A percentile compares a stretch with the other conserved stretches of the same genome.
Evolutionary conservation across 2,329 filamentous ascomycete genomes (phyloP).

Genomic region (Aspergillus transmontanensis): DNA sequence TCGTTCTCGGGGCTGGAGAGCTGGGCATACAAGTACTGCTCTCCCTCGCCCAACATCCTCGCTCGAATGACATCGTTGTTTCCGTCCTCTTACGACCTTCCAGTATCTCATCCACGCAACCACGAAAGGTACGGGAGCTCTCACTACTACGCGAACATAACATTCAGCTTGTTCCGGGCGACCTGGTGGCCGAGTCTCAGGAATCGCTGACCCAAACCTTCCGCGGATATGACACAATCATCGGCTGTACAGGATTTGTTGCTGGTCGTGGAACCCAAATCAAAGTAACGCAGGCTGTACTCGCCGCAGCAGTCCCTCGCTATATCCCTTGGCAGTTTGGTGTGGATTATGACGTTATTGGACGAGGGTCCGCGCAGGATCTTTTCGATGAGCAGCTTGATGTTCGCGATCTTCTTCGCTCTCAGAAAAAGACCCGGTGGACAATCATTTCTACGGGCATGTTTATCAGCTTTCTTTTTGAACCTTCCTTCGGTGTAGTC

Average conservation of each 20-base stretch:
- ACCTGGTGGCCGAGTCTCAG: constrained; percentile 41
- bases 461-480: constrained; percentile 72
- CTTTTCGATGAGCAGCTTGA: constrained; percentile 69
- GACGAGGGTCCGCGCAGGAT: constrained; percentile 60
- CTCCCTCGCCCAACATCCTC: constrained; percentile 52
- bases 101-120: constrained; percentile 39
- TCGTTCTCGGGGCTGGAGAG: constrained; percentile 69
- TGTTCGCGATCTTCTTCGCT: constrained; percentile 57
- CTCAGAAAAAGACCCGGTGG: constrained; percentile 57
- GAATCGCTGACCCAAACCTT: constrained; percentile 49
- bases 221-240: constrained; percentile 43
- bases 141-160: constrained; percentile 13
- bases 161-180: constrained; percentile 48
- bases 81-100: constrained; percentile 58
- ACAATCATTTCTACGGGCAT: constrained; percentile 68
- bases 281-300: constrained; percentile 59
- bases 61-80: constrained; percentile 41
- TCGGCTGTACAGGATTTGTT: constrained; percentile 65
- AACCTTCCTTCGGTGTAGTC: constrained; percentile 64
- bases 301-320: constrained; percentile 53
- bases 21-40: constrained; percentile 61
- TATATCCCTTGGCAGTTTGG: constrained; percentile 77
- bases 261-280: constrained; percentile 58
- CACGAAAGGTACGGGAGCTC: constrained; percentile 7
- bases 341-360: constrained; percentile 69